phyloP scores from a whole-genome alignment of 2,329 filamentous ascomycete species.

The Chaetomiaceae sp. region DNA sequence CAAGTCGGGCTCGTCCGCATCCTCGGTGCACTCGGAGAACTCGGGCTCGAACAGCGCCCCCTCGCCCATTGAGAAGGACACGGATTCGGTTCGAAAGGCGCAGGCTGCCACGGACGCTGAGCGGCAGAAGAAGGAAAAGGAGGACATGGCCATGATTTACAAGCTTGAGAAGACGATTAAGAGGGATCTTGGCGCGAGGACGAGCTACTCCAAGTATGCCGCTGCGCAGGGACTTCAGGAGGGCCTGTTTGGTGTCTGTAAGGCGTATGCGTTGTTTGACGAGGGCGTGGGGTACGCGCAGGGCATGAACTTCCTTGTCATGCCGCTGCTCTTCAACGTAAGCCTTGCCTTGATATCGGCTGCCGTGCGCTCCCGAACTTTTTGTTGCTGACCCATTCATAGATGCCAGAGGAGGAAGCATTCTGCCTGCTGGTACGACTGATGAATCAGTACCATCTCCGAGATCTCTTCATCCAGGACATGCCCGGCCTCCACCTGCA shows the following conservation, averaged over 20 bases:
- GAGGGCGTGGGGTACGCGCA: conserved; percentile 94
- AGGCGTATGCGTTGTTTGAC: conserved; percentile 93
- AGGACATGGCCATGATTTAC: conserved; percentile 64
- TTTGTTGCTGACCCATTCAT: conserved; percentile 12
- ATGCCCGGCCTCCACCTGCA: conserved; percentile 95
- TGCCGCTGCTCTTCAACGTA: conserved; percentile 92
- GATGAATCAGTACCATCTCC: conserved; percentile 93
- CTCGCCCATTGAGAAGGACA: conserved; percentile 52
- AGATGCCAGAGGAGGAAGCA: conserved; percentile 96
- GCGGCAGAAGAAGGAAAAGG: conserved; percentile 71
- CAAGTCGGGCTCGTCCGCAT: conserved; percentile 70
- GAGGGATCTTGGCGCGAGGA: conserved; percentile 83
- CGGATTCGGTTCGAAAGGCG: conserved; percentile 59
- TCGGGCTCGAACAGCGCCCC: conserved; percentile 58
- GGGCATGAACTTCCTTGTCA: conserved; percentile 97
- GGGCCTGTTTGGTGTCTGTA: conserved; percentile 89
- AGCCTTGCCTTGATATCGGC: conserved; percentile 28
- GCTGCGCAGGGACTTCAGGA: conserved; percentile 88
- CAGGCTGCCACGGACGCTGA: conserved; percentile 60
- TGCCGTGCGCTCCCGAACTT: background rate
- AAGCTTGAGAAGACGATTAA: conserved; percentile 90
- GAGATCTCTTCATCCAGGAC: conserved; percentile 88
- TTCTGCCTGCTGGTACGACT: conserved; percentile 88
- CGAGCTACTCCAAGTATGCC: conserved; percentile 94
- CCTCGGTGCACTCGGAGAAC: conserved; percentile 73